A percentile compares a stretch with the other conserved stretches of the same genome.
Conservation (phyloP, 805 yeast genomes). For the Zygosaccharomyces rouxii region DNA sequence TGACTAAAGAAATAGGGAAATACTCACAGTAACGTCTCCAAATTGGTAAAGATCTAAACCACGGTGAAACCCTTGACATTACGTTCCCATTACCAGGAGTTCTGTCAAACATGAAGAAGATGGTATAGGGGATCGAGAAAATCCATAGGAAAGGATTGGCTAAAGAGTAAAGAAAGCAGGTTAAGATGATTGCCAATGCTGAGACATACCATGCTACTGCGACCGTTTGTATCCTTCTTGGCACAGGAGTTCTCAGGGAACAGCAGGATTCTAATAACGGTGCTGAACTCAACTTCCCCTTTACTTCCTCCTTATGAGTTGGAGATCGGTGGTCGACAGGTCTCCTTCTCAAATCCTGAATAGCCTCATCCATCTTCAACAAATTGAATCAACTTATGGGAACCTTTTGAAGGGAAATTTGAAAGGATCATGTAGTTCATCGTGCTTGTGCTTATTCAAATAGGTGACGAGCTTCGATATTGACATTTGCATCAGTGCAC, state of each 20-base stretch:
- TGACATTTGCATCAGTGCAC: neutral
- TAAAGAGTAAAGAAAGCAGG: constrained; percentile 53
- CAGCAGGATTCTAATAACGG: constrained; percentile 37
- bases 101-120: constrained; percentile 54
- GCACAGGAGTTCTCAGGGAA: constrained; percentile 48
- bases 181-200: constrained; percentile 50
- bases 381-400: neutral
- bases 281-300: neutral
- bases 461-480: neutral
- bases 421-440: neutral
- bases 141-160: constrained; percentile 67
- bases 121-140: constrained; percentile 55
- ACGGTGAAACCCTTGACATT: constrained; percentile 48
- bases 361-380: neutral
- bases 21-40: constrained; percentile 75
- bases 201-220: constrained; percentile 71
- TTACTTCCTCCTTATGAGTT: neutral
- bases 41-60: constrained; percentile 51
- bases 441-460: neutral
- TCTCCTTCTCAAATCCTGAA: constrained; percentile 1
- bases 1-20: constrained; percentile 73
- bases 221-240: constrained; percentile 59
- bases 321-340: neutral
- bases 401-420: neutral
- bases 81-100: constrained; percentile 75